phyloP scores from a whole-genome alignment of 495 filamentous ascomycete genomes.

The Echria macrotheca region DNA sequence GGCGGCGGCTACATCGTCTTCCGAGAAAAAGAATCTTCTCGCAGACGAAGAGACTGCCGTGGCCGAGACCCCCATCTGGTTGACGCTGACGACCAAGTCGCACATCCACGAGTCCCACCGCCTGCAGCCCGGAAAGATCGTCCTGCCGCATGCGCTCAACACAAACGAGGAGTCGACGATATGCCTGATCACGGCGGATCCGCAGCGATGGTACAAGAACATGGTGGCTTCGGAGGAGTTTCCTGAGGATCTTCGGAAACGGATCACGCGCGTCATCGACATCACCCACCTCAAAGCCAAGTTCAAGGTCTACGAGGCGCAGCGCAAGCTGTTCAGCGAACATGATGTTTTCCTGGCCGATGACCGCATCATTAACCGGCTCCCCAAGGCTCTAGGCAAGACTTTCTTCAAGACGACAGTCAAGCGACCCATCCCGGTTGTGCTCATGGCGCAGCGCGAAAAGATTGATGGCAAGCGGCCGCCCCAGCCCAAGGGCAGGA shows the following conservation, averaged over 20 bases:
- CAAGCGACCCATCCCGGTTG: conserved; percentile 86
- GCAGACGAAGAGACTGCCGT: conserved; percentile 49
- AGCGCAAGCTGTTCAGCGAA: conserved; percentile 74
- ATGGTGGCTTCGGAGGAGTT: conserved; percentile 69
- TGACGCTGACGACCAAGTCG: conserved; percentile 85
- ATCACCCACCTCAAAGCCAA: conserved; percentile 76
- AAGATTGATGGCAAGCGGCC: conserved; percentile 64
- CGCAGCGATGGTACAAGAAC: conserved; percentile 87
- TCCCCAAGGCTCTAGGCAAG: conserved; percentile 78
- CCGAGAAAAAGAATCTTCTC: conserved; percentile 69
- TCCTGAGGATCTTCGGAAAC: conserved; percentile 61
- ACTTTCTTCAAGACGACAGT: conserved; percentile 70
- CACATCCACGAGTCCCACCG: conserved; percentile 41
- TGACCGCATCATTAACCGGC: conserved; percentile 68
- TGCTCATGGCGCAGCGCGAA: conserved; percentile 54
- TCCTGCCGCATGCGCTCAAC: conserved; percentile 67
- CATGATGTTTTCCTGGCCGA: conserved; percentile 87
- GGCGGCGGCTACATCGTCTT: conserved; percentile 48
- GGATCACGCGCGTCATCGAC: conserved; percentile 77
- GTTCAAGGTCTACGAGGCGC: conserved; percentile 80
- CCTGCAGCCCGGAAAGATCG: conserved; percentile 64
- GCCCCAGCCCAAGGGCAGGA: conserved; percentile 44
- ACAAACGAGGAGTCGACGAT: conserved; percentile 53
- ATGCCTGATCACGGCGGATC: conserved; percentile 68
- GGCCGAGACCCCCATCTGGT: conserved; percentile 61